Evolutionary conservation across 805 yeast genomes (phyloP).

Genomic region (Yarrowia yakushimensis): DNA sequence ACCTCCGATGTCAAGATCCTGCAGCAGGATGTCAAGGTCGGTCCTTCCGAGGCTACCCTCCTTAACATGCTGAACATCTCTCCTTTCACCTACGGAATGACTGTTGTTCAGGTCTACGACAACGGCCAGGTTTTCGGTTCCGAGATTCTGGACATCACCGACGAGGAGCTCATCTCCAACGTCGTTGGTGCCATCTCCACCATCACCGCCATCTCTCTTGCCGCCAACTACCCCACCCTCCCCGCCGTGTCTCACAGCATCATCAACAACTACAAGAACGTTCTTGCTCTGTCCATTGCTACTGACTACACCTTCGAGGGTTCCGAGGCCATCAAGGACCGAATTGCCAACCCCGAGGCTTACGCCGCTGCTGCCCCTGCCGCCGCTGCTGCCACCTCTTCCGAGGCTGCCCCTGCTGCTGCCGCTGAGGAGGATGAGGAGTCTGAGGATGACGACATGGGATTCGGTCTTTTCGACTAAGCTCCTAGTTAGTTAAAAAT

Average conservation of each 20-base stretch:
- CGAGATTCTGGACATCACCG: conserved; percentile 95
- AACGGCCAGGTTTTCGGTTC: conserved; percentile 98
- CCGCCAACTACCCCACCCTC: conserved; percentile 98
- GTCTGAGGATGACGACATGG: conserved; percentile 69
- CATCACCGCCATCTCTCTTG: conserved; percentile 95
- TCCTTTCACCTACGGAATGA: conserved; percentile 98
- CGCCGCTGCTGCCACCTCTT: conserved; percentile 74
- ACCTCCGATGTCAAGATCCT: conserved; percentile 95
- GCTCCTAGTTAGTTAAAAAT: conserved; percentile 28
- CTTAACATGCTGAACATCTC: conserved; percentile 99
- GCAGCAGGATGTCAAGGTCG: conserved; percentile 80
- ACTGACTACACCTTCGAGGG: conserved; percentile 99
- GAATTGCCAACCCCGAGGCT: conserved; percentile 99
- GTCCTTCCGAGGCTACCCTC: conserved; percentile 98
- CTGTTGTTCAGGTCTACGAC: conserved; percentile 95
- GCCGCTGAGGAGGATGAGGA: conserved; percentile 70
- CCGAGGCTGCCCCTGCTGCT: conserved; percentile 63
- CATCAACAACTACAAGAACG: conserved; percentile 98
- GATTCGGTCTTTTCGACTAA: conserved; percentile 98
- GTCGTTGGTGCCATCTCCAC: conserved; percentile 87
- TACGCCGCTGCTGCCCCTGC: conserved; percentile 99
- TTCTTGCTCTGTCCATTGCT: conserved; percentile 95
- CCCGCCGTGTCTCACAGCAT: conserved; percentile 99
- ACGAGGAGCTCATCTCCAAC: conserved; percentile 90
- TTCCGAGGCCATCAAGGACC: conserved; percentile 98